Conservation (phyloP, 257 asterid genomes). For the Capsicum pubescens region DNA sequence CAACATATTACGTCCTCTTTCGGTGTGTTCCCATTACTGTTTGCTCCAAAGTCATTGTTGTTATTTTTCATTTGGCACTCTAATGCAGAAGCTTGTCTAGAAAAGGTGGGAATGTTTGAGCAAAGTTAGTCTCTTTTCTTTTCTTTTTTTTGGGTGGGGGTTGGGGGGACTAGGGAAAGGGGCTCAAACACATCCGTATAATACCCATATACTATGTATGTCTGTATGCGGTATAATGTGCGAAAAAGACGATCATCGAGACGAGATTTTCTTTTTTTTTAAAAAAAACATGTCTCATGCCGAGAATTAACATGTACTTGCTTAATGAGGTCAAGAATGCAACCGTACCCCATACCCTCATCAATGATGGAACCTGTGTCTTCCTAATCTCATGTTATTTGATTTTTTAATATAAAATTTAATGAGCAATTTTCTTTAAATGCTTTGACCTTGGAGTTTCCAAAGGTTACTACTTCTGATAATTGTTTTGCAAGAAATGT, state of each 20-base stretch:
- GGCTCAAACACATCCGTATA: not conserved
- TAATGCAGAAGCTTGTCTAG: not conserved
- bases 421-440: not conserved
- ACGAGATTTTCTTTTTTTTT: no score
- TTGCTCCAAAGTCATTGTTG: not conserved
- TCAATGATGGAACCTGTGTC: not conserved
- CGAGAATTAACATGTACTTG: not conserved
- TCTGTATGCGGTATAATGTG: not conserved
- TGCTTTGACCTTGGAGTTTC: conserved; percentile 5
- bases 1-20: conserved; percentile 74
- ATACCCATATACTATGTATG: not conserved
- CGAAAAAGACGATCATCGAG: not conserved
- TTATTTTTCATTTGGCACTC: conserved; percentile 5
- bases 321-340: not conserved
- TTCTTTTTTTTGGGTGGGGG: no score
- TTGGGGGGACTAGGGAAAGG: not conserved
- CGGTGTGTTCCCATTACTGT: conserved; percentile 59
- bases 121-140: not conserved
- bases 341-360: not conserved
- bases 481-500: not conserved
- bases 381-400: not conserved
- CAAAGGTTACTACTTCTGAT: not conserved
- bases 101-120: not conserved
- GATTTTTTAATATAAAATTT: not conserved
- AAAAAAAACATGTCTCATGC: not conserved